These are phyloP conservation scores for Gaeumannomyces tritici DNA, from an alignment of 2,329 filamentous ascomycete species.

Conservation along the genomic window DNA sequence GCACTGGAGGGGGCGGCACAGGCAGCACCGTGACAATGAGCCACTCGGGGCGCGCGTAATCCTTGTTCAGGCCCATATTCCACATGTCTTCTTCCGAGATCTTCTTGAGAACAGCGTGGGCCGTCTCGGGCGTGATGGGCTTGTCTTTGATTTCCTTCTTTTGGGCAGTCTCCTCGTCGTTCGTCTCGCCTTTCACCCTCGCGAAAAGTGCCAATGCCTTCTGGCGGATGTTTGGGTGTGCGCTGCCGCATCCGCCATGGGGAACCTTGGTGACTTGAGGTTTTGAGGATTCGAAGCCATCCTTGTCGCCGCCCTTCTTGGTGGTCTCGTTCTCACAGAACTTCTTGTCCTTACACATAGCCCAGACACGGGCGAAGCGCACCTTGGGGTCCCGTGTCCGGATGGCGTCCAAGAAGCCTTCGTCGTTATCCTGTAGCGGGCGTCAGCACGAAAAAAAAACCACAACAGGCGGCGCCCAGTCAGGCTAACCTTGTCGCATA, in stretches of 20 bases:
- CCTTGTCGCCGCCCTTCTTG: conserved; percentile 47
- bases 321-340: conserved; percentile 72
- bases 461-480: neutral
- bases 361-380: conserved; percentile 88
- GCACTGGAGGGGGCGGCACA: conserved; percentile 89
- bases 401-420: conserved; percentile 74
- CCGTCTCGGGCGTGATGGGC: conserved; percentile 72
- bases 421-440: conserved; percentile 42
- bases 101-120: conserved; percentile 75
- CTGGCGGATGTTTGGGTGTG: conserved; percentile 79
- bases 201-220: conserved; percentile 75
- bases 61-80: conserved; percentile 84
- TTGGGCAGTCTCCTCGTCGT: conserved; percentile 60
- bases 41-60: conserved; percentile 96
- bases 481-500: conserved; percentile 94
- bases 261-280: neutral
- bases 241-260: conserved; percentile 91
- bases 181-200: conserved; percentile 53
- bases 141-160: conserved; percentile 66
- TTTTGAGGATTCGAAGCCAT: conserved; percentile 16
- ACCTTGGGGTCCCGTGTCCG: conserved; percentile 84
- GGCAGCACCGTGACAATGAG: conserved; percentile 94
- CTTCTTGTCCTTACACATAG: conserved; percentile 80
- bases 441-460: conserved; percentile 4
- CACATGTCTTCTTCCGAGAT: conserved; percentile 74